Base-by-base conservation (phyloP, 352 stramenopile species). In the Peronosclerospora sorghi region DNA sequence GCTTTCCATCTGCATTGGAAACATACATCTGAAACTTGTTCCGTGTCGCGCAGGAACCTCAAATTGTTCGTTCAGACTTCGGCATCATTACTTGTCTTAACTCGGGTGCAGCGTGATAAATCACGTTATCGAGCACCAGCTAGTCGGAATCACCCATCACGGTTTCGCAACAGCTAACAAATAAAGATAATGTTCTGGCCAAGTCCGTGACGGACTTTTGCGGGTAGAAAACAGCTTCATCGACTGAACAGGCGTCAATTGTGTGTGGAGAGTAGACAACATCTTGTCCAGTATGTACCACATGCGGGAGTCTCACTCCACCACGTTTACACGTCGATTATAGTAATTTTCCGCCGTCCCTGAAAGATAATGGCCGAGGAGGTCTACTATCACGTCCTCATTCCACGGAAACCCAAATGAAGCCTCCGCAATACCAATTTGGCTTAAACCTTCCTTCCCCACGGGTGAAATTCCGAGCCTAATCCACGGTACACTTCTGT, bases 221-320 rank as follows among this genome's bases (percentile, higher is more conserved):
- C n/a, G n/a, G n/a, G n/a, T n/a, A n/a, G n/a, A n/a, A n/a, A n/a
- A n/a, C n/a, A n/a, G 3, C 7, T 5, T 0, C 19, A 39, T 47
- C 5, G 15, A 12, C 8, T 19, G 5, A 2, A 20, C 26, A 8
- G 29, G 38, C 1, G 39, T 8, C 10, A 45, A 41, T 2, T 10
- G 21, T 0, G 32, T 46, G 12, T 51, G 36, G 4, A 40, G 28
- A 2, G 38, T 30, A 17, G 45, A 23, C 0, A 43, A 5, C 15
- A 43, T 30, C 17, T n/a, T 21, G 15, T 38, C 29, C 35, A 52
- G 39, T 1, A 52, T 15, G 15, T 46, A 41, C n/a, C 45, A n/a
- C 2, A 9, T 4, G 24, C 41, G 5, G 29, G 45, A 1, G 23
- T 30, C 24, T 47, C 20, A 0, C 0, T 5, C 21, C 37, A 46